Percentiles rank a stretch among this genome's conserved stretches.
These are phyloP conservation scores for Kitagawia praeruptora DNA, from an alignment of 129 eudicot species.

Conservation along the genomic window DNA sequence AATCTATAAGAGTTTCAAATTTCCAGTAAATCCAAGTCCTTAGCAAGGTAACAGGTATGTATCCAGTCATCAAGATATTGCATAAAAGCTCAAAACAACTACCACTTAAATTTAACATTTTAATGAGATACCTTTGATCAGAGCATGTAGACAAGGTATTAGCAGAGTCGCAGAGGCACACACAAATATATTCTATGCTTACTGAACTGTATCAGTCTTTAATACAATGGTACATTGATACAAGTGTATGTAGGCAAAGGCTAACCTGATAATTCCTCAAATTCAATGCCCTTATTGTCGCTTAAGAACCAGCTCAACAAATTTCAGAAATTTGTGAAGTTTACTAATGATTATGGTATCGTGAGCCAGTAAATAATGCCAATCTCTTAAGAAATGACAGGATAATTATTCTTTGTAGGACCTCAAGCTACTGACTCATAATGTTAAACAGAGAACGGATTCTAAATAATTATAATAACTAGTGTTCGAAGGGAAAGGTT, in stretches of 20 bases:
- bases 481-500: neutral
- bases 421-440: neutral
- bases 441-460: neutral
- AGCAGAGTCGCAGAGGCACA: neutral
- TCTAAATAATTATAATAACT: neutral
- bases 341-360: neutral
- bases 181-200: neutral
- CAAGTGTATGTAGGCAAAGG: neutral
- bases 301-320: neutral
- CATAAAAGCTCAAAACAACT: neutral
- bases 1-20: neutral
- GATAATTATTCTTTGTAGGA: neutral
- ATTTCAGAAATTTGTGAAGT: neutral
- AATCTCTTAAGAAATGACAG: neutral
- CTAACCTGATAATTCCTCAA: neutral
- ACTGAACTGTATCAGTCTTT: neutral
- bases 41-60: neutral
- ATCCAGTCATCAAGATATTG: neutral
- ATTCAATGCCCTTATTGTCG: neutral
- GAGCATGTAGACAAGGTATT: neutral
- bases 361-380: neutral
- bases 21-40: neutral
- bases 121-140: neutral
- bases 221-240: neutral
- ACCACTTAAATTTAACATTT: neutral